Evolutionary conservation across 305 asterid species (phyloP), one percentile per base, ranked within the genome.

Genomic region (Solanum hybrid): DNA sequence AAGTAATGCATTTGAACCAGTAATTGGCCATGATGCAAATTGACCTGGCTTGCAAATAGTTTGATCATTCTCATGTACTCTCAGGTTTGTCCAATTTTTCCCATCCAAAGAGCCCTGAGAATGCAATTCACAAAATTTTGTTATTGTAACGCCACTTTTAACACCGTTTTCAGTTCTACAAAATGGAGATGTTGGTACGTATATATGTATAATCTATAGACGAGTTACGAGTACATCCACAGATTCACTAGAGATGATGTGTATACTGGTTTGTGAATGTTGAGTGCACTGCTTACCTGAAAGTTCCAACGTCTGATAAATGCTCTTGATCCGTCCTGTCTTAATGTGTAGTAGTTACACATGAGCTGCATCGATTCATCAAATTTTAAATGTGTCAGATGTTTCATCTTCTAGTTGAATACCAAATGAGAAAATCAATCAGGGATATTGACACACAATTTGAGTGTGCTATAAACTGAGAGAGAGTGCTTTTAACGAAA

Each of bases 251-350:
- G 72, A 27, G 42, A 84, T 46, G 20, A 27, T n/a, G 60, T 29
- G 72, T 29, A 10, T 29, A 29, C 20, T 46, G 42, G 29, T 66
- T 86, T 17, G 89, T 87, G 84, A 38, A 42, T 14, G 34, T 34
- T 42, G 69, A 22, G 34, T 37, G 38, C 56, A 8, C 11, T 82
- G 37, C 51, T 64, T 93, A 96, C 99, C 99, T 97, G 97, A 79
- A 96, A 93, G 94, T 93, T 94, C 99, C 99, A 97, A 88, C 79
- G 42, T 89, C 99, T 92, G 92, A 96, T 89, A 92, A 96, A 97
- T 35, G 98, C 93, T 81, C 95, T 92, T 34, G 99, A 97, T 88
- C 99, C 99, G 9, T 97, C 99, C 92, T 96, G 99, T 94, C 99
- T 95, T 88, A 97, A 56, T 34, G 99, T 96, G 94, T 97, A 97